Evolutionary conservation across 1,284 basidiomycete genomes (phyloP), one percentile per base, ranked within the genome.

Genomic region (Trametes pubescens): DNA sequence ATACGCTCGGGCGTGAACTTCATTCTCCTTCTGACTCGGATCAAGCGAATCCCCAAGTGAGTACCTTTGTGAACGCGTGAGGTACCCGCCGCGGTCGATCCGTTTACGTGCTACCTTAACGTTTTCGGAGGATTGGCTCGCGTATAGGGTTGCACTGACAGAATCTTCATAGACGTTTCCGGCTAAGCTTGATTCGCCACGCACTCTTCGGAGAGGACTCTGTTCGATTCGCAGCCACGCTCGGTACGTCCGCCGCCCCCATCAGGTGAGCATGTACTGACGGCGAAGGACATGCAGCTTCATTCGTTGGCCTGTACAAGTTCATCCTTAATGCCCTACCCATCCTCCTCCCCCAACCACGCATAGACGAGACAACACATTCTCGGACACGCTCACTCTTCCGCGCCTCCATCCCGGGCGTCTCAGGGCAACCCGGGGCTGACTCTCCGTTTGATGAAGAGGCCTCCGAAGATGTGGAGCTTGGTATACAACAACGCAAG

Each of bases 151-250:
- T 43, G 24, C 16, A 34, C 40, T 59, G 32, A 60, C 46, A 18
- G 35, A n/a, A 1, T 24, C 44, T n/a, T 51, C 1, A 14, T 35
- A 69, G 66, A 64, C 38, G 34, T 5, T 51, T 59, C 59, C 85
- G 88, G 9, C 76, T 91, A 14, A 76, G 84, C 4, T 73, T 93
- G 29, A 81, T 96, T 51, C 85, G 89, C 1, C 88, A 86, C 76
- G 94, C 94, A 0, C 79, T 96, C 43, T 90, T 96, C 69, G 94
- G 94, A 0, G 70, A 80, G 51, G 94, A 96, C 72, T 89, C 92
- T 0, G 84, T 90, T 72, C 83, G 95, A 34, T 95, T 96, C 65
- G 92, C 90, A 8, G 87, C 88, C 0, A 96, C 95, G 93, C 81
- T 97, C 35, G 94, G 93, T 89, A 65, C 48, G 80, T 79, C 38